A percentile compares a stretch with the other conserved stretches of the same genome.
phyloP scores from a whole-genome alignment of 176 grass and related monocot species.

The Avena sativa region DNA sequence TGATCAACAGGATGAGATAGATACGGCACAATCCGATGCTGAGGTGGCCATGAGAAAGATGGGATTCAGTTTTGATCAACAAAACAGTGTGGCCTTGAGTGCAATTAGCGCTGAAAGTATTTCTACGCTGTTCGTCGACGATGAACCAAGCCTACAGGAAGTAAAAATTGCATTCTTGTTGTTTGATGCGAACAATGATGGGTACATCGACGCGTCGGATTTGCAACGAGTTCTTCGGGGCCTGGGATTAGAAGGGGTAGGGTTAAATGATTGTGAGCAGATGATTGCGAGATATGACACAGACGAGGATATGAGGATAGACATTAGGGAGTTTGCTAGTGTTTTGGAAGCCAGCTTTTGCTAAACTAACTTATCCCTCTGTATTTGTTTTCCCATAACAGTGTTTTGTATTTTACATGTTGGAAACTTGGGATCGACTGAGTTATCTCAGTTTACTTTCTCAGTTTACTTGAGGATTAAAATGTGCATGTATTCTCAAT shows the following conservation, averaged over 20 bases:
- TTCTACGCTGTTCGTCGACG: conserved; percentile 48
- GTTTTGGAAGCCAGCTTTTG: conserved; percentile 76
- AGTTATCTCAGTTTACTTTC: not conserved
- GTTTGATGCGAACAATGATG: conserved; percentile 74
- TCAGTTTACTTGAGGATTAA: not conserved
- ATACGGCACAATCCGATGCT: conserved; percentile 45
- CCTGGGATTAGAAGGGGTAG: conserved; percentile 60
- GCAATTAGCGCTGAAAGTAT: conserved; percentile 29
- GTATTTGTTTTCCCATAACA: conserved; percentile 12
- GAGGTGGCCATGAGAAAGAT: conserved; percentile 47
- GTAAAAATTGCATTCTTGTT: conserved; percentile 65
- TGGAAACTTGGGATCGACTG: not conserved
- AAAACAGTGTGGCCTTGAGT: not conserved
- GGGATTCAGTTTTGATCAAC: conserved; percentile 37
- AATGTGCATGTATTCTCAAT: not conserved
- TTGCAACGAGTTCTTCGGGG: conserved; percentile 51
- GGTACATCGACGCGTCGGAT: conserved; percentile 70
- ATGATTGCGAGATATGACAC: conserved; percentile 76
- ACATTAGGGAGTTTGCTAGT: conserved; percentile 67
- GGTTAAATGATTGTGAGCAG: conserved; percentile 52
- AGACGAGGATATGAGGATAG: conserved; percentile 68
- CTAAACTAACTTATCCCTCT: conserved; percentile 23
- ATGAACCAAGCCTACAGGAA: conserved; percentile 83
- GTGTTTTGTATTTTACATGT: not conserved
- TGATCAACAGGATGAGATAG: not conserved